Evolutionary conservation across 139 green algal genomes (phyloP).

Genomic region (Micractinium conductrix): DNA sequence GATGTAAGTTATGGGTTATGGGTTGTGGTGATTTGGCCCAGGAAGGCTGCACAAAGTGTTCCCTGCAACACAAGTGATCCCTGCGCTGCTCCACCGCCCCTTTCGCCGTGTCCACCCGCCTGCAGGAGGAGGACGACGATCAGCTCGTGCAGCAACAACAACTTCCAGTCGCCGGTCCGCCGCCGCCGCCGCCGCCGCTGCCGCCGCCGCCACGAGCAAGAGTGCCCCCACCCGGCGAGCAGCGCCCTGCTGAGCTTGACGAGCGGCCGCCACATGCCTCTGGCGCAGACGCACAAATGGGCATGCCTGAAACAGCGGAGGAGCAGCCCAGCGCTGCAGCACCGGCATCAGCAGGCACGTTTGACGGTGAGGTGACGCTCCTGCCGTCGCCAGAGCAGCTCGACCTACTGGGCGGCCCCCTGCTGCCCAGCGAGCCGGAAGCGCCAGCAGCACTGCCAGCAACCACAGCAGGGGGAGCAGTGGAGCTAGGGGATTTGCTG

Average conservation of each 20-base stretch:
- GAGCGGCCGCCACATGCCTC: too few relatives aligned
- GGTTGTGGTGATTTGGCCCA: too few relatives aligned
- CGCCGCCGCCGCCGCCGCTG: not conserved
- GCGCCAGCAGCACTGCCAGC: not conserved
- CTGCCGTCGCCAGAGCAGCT: not conserved
- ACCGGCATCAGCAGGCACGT: too few relatives aligned
- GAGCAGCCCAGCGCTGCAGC: too few relatives aligned
- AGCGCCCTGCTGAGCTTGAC: too few relatives aligned
- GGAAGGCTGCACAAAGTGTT: too few relatives aligned
- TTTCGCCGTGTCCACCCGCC: too few relatives aligned
- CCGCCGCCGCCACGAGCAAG: not conserved
- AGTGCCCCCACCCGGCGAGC: too few relatives aligned
- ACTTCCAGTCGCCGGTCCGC: not conserved
- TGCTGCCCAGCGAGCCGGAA: not conserved
- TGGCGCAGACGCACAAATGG: not conserved
- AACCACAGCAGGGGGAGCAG: not conserved
- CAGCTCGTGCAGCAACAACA: not conserved
- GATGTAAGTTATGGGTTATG: too few relatives aligned
- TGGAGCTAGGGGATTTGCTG: not conserved
- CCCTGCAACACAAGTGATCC: too few relatives aligned
- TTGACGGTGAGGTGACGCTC: too few relatives aligned
- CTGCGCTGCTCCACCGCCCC: too few relatives aligned
- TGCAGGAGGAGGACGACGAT: not conserved
- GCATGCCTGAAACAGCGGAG: not conserved
- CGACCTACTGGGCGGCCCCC: not conserved